Evolutionary conservation across 129 eudicot species (phyloP).

Genomic region (Heracleum sosnowskyi): DNA sequence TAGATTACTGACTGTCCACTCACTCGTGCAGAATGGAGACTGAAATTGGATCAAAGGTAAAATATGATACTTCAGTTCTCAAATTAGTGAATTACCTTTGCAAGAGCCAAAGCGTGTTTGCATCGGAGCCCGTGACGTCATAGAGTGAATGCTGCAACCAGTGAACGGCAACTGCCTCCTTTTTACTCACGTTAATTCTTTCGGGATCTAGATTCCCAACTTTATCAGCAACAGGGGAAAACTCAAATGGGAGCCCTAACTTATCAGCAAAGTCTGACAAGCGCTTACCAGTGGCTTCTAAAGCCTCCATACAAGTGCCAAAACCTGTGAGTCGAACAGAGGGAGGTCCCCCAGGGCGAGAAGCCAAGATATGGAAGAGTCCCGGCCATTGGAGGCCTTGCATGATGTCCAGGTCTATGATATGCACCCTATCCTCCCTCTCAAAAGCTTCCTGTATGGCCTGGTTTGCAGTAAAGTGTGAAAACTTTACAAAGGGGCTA

Average conservation of each 20-base stretch:
- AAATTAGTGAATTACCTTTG: constrained; percentile 49
- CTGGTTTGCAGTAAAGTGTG: constrained; percentile 94
- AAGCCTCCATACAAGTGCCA: constrained; percentile 71
- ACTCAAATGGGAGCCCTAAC: constrained; percentile 88
- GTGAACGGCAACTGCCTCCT: constrained; percentile 95
- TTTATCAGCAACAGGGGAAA: constrained; percentile 71
- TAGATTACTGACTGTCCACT: background rate
- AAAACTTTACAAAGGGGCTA: constrained; percentile 91
- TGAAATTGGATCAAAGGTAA: background rate
- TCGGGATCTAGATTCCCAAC: constrained; percentile 77
- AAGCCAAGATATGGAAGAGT: constrained; percentile 87
- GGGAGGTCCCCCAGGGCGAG: constrained; percentile 89
- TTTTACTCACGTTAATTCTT: constrained; percentile 63
- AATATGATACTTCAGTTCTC: no score
- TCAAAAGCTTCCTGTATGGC: constrained; percentile 98
- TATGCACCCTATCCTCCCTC: constrained; percentile 88
- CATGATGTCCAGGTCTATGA: constrained; percentile 93
- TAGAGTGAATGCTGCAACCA: constrained; percentile 97
- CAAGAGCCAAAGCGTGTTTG: constrained; percentile 73
- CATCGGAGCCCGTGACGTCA: constrained; percentile 89
- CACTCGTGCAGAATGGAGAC: background rate
- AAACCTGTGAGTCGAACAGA: constrained; percentile 80
- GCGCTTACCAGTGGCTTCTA: constrained; percentile 86
- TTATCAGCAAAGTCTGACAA: constrained; percentile 86
- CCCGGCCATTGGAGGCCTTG: constrained; percentile 99